Conservation (phyloP, 2,329 filamentous ascomycete species). For the Diplodia scrobiculata region DNA sequence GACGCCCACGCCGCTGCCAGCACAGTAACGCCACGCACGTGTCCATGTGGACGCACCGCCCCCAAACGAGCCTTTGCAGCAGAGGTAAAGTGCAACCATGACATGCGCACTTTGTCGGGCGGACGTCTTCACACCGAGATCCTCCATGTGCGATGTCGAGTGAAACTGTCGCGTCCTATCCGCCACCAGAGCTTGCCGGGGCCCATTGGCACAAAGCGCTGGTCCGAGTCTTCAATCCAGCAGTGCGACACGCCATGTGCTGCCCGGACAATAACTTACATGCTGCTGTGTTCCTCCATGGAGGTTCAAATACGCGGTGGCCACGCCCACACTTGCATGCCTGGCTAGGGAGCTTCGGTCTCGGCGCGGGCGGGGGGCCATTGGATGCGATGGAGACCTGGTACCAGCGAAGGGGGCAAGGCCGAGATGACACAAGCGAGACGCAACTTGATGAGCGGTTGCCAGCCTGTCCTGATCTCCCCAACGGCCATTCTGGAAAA, state of each 20-base stretch:
- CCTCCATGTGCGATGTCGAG: slow-evolving; percentile 21
- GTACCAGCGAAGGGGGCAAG: slow-evolving; percentile 19
- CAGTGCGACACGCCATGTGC: slow-evolving; percentile 15
- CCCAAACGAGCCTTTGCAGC: background rate
- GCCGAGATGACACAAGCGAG: slow-evolving; percentile 28
- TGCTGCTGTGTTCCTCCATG: background rate
- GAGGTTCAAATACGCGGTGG: slow-evolving; percentile 13
- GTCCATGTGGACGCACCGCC: background rate
- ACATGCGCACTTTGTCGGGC: background rate
- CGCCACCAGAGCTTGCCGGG: background rate
- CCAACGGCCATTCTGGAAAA: background rate
- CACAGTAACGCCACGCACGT: background rate
- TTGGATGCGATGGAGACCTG: background rate
- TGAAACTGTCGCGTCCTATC: slow-evolving; percentile 15
- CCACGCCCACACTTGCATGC: background rate
- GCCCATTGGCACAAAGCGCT: slow-evolving; percentile 5
- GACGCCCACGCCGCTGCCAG: background rate
- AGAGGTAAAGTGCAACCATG: background rate
- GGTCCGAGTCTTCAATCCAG: background rate
- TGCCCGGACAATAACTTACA: background rate
- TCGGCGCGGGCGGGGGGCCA: slow-evolving; percentile 17
- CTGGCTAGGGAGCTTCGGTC: background rate
- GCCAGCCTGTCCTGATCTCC: background rate
- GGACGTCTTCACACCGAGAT: slow-evolving; percentile 13
- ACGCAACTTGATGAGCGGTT: slow-evolving; percentile 1